Evolutionary conservation across 2,329 filamentous ascomycete species (phyloP).

Genomic region (Lanzia echinophila): DNA sequence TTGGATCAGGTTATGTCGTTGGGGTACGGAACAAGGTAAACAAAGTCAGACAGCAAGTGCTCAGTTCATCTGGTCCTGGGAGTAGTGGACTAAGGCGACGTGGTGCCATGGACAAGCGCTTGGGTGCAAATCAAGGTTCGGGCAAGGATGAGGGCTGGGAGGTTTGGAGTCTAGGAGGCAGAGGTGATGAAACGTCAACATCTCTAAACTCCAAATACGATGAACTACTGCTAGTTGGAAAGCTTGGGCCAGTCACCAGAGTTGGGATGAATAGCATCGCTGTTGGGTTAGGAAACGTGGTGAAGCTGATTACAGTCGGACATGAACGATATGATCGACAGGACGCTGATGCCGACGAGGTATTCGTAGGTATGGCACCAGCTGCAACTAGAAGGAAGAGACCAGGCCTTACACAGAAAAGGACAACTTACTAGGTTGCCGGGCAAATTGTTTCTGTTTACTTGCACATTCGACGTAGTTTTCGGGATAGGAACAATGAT

Average conservation of each 20-base stretch:
- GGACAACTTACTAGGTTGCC: slow-evolving; percentile 2
- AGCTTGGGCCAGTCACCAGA: slow-evolving; percentile 56
- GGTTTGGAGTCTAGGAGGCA: slow-evolving; percentile 43
- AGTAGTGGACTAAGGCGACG: slow-evolving; percentile 16
- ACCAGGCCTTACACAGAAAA: slow-evolving; percentile 1
- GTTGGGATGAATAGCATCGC: slow-evolving; percentile 61
- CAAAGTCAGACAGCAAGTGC: slow-evolving; percentile 7
- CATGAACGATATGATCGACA: slow-evolving; percentile 52
- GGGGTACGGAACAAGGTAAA: slow-evolving; percentile 49
- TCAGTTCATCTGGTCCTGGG: not conserved
- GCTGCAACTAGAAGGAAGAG: slow-evolving; percentile 5
- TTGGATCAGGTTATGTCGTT: slow-evolving; percentile 53
- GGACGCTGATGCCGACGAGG: slow-evolving; percentile 19
- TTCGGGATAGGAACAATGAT: slow-evolving; percentile 7
- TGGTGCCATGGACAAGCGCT: not conserved
- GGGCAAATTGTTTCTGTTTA: not conserved
- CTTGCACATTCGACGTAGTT: not conserved
- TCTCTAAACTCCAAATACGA: slow-evolving; percentile 10
- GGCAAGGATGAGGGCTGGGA: slow-evolving; percentile 39
- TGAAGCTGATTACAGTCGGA: slow-evolving; percentile 65
- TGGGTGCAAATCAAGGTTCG: not conserved
- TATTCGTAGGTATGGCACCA: slow-evolving; percentile 22
- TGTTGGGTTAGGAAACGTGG: slow-evolving; percentile 63
- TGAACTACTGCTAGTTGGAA: slow-evolving; percentile 56
- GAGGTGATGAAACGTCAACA: slow-evolving; percentile 32